Base-by-base conservation (phyloP, 148 eudicot species). In the Fallopia convolvulus region DNA sequence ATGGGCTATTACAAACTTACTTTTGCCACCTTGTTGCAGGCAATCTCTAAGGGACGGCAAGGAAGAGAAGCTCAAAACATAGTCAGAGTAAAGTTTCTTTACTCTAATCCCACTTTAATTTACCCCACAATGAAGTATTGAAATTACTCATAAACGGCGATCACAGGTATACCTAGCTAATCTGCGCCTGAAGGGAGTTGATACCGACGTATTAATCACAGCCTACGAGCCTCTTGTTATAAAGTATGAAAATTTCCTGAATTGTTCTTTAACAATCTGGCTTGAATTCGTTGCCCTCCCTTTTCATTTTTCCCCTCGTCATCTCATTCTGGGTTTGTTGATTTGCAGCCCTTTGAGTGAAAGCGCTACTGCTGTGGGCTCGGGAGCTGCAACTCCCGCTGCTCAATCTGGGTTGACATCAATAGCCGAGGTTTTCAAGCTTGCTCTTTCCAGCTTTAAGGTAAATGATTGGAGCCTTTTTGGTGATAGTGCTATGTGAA, bases 61-160 rank as follows among this genome's bases (percentile, higher is more conserved):
- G 99, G 97, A 78, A 90, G 94, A 83, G 99, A 92, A 82, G 99
- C 99, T 48, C 91, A 90, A 55, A 92, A 95, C 76, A 15, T 87
- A 26, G 91, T 89, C 20, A 92, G 84, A 88, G 98, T 92, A 81
- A 81, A 80, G 84, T 75, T 52, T 26, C 52, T 58, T 60, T 61
- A 72, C 18, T 70, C 77, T 8, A 41, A 46, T 21, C 9, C 74
- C 12, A 1, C 0, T 21, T 8, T 33, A 23, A 66, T 66, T 40
- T 6, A 14, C 8, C 49, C 49, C 14, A 18, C 33, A 39, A 21
- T 78, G 20, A 58, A 46, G 75, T 44, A 66, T 26, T 61, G 61
- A 60, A 30, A 4, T 49, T 13, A 48, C 7, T 40, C 36, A 39
- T 30, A 5, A 18, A 39, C 17, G 52, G 33, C 8, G 12, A n/a